Evolutionary conservation across 1,139 yeast species (phyloP).

Genomic region (Kodamaea sp.): DNA sequence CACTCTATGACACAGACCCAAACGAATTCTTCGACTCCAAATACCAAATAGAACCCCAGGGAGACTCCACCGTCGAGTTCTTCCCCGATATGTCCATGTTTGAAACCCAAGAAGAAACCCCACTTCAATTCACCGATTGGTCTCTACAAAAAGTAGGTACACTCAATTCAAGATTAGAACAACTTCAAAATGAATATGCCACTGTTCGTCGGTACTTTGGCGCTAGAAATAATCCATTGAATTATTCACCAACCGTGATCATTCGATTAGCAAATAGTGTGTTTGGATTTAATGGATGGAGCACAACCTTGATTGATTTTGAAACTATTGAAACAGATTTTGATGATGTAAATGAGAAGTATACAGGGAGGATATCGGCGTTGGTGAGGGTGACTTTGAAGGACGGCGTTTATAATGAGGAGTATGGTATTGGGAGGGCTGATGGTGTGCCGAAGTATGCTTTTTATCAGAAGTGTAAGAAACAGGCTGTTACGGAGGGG

Average conservation of each 20-base stretch:
- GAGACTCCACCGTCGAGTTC: conserved; percentile 18
- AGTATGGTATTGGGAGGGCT: conserved; percentile 41
- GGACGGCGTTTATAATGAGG: conserved; percentile 47
- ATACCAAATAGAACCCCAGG: conserved; percentile 7
- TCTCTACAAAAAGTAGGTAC: conserved; percentile 33
- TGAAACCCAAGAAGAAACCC: conserved; percentile 4
- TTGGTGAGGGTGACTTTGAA: conserved; percentile 38
- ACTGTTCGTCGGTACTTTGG: conserved; percentile 5
- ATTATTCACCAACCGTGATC: conserved; percentile 24
- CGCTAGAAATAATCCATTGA: conserved; percentile 5
- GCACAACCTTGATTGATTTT: conserved; percentile 40
- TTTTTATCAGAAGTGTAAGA: conserved; percentile 46
- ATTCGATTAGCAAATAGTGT: conserved; percentile 56
- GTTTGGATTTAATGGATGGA: conserved; percentile 71
- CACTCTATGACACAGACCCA: too few relatives aligned
- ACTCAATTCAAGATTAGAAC: conserved; percentile 24
- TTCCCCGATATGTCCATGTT: conserved; percentile 25
- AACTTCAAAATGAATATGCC: conserved; percentile 9
- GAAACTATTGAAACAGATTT: conserved; percentile 21
- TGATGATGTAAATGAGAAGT: conserved; percentile 16
- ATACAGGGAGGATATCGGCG: conserved; percentile 23
- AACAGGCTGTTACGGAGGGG: conserved; percentile 52
- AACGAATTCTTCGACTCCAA: conserved; percentile 6
- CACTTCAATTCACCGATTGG: conserved; percentile 21
- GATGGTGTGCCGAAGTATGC: conserved; percentile 31